Evolutionary conservation across 768 basidiomycete species (phyloP).

Genomic region (Daedalea quercina): DNA sequence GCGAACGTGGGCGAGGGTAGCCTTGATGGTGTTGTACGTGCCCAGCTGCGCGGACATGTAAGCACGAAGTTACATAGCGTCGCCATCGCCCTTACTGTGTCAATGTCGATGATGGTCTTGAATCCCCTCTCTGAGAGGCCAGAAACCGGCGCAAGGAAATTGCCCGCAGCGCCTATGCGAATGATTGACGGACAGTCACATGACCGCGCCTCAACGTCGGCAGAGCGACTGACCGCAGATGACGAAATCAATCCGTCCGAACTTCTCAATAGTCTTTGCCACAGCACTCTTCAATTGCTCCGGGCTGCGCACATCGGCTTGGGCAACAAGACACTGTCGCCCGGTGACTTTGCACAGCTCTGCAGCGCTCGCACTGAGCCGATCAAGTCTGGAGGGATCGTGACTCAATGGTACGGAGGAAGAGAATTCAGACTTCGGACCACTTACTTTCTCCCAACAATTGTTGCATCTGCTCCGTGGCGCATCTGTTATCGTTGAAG

Average conservation of each 20-base stretch:
- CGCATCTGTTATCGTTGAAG: slow-evolving; percentile 70
- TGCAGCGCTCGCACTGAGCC: slow-evolving; percentile 60
- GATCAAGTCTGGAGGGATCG: slow-evolving; percentile 58
- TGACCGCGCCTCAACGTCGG: background rate
- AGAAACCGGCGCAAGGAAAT: slow-evolving; percentile 86
- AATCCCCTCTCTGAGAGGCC: slow-evolving; percentile 86
- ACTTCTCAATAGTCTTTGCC: slow-evolving; percentile 60
- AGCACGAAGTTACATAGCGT: background rate
- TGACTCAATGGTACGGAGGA: background rate
- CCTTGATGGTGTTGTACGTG: slow-evolving; percentile 92
- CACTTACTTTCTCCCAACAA: slow-evolving; percentile 82
- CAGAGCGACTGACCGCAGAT: slow-evolving; percentile 64
- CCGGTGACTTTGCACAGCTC: slow-evolving; percentile 70
- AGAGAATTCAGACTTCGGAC: too few relatives aligned
- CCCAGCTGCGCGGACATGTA: slow-evolving; percentile 51
- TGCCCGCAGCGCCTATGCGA: slow-evolving; percentile 80
- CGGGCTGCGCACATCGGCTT: slow-evolving; percentile 81
- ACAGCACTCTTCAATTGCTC: slow-evolving; percentile 71
- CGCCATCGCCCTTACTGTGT: slow-evolving; percentile 46
- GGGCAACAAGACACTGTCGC: slow-evolving; percentile 57
- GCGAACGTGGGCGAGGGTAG: slow-evolving; percentile 71
- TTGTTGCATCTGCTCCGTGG: slow-evolving; percentile 75
- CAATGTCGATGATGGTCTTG: slow-evolving; percentile 89
- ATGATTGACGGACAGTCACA: background rate
- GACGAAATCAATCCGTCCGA: slow-evolving; percentile 90